Conservation (phyloP, 352 stramenopile species). For the Globisporangium yorkense region DNA sequence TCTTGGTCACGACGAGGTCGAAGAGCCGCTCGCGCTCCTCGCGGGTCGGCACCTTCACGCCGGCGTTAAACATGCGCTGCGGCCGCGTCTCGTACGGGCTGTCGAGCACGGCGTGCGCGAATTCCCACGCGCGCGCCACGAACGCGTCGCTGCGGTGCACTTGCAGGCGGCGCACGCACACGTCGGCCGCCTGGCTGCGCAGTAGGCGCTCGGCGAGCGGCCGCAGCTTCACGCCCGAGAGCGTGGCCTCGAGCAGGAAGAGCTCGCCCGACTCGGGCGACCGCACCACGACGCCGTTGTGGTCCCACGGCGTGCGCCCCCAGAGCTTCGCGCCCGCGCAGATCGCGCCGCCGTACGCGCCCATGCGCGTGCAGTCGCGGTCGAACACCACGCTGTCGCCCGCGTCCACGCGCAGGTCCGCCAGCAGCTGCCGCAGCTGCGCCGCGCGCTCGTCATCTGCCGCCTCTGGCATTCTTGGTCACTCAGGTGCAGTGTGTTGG, state of each 20-base stretch:
- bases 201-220: slow-evolving; percentile 71
- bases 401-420: slow-evolving; percentile 53
- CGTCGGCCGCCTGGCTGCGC: slow-evolving; percentile 60
- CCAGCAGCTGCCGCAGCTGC: slow-evolving; percentile 42
- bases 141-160: slow-evolving; percentile 57
- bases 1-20: slow-evolving; percentile 49
- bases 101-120: slow-evolving; percentile 52
- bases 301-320: slow-evolving; percentile 77
- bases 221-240: slow-evolving; percentile 81
- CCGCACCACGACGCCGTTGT: slow-evolving; percentile 78
- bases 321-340: slow-evolving; percentile 80
- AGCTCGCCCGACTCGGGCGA: slow-evolving; percentile 39
- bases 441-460: slow-evolving; percentile 7
- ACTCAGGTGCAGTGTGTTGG: no score
- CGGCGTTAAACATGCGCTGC: slow-evolving; percentile 72
- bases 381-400: slow-evolving; percentile 82
- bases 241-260: slow-evolving; percentile 64
- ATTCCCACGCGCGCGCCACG: slow-evolving; percentile 45
- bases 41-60: slow-evolving; percentile 58
- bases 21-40: slow-evolving; percentile 73
- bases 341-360: slow-evolving; percentile 68
- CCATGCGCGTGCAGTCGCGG: slow-evolving; percentile 71
- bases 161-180: slow-evolving; percentile 72
- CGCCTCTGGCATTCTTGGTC: not conserved
- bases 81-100: slow-evolving; percentile 76